phyloP scores from a whole-genome alignment of 495 filamentous ascomycete species.

The Cercophora samala region DNA sequence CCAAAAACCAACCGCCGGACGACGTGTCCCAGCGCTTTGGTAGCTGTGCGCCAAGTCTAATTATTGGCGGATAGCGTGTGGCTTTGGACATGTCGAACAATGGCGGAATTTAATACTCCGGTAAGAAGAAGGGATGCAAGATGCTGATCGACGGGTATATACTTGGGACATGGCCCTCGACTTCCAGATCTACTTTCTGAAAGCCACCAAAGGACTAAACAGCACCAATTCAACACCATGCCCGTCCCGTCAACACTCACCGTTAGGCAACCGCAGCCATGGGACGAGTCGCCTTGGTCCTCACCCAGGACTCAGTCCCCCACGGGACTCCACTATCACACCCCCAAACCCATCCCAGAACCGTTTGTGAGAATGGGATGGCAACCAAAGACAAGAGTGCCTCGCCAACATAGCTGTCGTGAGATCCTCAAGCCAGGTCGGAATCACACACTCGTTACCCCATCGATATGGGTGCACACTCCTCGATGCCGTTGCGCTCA shows the following conservation, averaged over 20 bases:
- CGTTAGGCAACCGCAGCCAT: constrained; percentile 3
- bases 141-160: background rate
- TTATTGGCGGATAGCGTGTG: background rate
- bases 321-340: background rate
- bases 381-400: constrained; percentile 10
- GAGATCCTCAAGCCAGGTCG: constrained; percentile 4
- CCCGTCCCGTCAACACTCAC: background rate
- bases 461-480: constrained; percentile 8
- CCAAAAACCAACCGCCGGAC: background rate
- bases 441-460: background rate
- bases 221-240: background rate
- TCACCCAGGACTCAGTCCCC: background rate
- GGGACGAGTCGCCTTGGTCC: background rate
- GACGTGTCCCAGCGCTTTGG: constrained; percentile 5
- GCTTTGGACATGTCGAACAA: background rate
- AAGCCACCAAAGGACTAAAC: background rate
- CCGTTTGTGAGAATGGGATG: constrained; percentile 8
- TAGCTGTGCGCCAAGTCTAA: constrained; percentile 1
- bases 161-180: background rate
- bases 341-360: constrained; percentile 2
- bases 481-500: background rate
- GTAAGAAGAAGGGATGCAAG: background rate
- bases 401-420: background rate
- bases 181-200: background rate
- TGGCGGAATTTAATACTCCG: constrained; percentile 1